Conservation (phyloP, 1,139 yeast species). For the Taphrina communis region DNA sequence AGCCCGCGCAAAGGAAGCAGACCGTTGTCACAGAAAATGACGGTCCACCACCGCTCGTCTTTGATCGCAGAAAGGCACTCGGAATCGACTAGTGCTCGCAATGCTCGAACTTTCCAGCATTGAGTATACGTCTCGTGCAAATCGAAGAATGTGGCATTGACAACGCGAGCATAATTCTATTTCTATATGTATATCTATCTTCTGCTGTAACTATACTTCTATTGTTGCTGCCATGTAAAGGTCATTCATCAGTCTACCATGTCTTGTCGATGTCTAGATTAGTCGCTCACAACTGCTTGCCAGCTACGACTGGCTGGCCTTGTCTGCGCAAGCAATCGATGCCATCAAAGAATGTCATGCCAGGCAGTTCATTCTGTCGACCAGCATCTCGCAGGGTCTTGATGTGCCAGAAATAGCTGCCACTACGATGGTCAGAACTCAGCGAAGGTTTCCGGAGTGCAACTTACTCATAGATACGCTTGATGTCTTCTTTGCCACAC, state of each 20-base stretch:
- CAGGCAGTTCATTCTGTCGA: slow-evolving; percentile 14
- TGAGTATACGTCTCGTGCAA: too few relatives aligned
- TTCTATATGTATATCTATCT: not conserved
- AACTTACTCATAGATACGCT: slow-evolving; percentile 30
- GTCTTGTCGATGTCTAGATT: not conserved
- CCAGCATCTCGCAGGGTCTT: slow-evolving; percentile 28
- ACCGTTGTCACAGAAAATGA: not conserved
- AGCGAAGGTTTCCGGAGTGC: too few relatives aligned
- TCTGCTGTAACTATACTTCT: not conserved
- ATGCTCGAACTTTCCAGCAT: too few relatives aligned
- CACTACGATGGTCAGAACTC: not conserved
- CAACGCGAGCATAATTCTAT: too few relatives aligned
- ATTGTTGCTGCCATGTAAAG: too few relatives aligned
- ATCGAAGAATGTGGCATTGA: too few relatives aligned
- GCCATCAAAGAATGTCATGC: slow-evolving; percentile 23
- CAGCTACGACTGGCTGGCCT: slow-evolving; percentile 10
- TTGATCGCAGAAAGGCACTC: slow-evolving; percentile 26
- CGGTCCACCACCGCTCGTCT: not conserved
- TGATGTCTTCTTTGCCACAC: slow-evolving; percentile 29
- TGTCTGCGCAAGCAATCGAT: slow-evolving; percentile 20
- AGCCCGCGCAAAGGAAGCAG: not conserved
- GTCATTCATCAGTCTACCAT: too few relatives aligned
- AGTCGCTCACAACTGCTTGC: not conserved
- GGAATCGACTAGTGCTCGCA: slow-evolving; percentile 8
- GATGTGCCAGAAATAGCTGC: slow-evolving; percentile 33